Evolutionary conservation across 768 basidiomycete species (phyloP), one percentile per base, ranked within the genome.

Genomic region (Saitozyma podzolica): DNA sequence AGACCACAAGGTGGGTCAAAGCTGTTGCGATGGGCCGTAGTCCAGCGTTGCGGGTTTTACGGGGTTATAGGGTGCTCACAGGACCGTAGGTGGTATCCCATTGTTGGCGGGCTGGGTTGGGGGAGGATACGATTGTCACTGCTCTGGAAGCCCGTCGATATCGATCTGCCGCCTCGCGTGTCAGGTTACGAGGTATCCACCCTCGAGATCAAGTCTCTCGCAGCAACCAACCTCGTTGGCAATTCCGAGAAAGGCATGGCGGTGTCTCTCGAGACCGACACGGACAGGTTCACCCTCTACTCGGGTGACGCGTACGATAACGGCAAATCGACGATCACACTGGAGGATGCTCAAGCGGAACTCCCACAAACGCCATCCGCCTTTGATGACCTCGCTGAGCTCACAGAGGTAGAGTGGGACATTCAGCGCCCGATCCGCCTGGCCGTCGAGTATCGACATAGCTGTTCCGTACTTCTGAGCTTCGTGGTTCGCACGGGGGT

Each of bases 71-170:
- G 2, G 29, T 29, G 5, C 29, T 29, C 29, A 17, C n/a, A 17
- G 2, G 9, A 56, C 20, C 8, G 9, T 37, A 75, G 77, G 52
- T 73, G 68, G 67, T 77, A 71, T 58, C 73, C 74, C 8, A 58
- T 77, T 2, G 63, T 73, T 4, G 80, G 76, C 0, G 80, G 80
- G 6, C 59, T 80, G 2, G 80, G 80, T 2, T 74, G 74, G 67
- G 78, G 78, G 8, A 50, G 71, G n/a, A 59, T 77, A 40, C 72
- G 77, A 1, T 47, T 80, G 7, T 78, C 78, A 0, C 61, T 78
- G 1, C 67, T 80, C 0, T 80, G 77, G 74, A 80, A 79, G 60
- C 69, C 78, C 0, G 56, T 80, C 45, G 78, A 80, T 41, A 69
- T 78, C 37, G 13, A 54, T 16, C 66, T 80, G 2, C 77, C 80